phyloP scores from a whole-genome alignment of 2,329 filamentous ascomycete genomes.

The Cladosporium colombiae region DNA sequence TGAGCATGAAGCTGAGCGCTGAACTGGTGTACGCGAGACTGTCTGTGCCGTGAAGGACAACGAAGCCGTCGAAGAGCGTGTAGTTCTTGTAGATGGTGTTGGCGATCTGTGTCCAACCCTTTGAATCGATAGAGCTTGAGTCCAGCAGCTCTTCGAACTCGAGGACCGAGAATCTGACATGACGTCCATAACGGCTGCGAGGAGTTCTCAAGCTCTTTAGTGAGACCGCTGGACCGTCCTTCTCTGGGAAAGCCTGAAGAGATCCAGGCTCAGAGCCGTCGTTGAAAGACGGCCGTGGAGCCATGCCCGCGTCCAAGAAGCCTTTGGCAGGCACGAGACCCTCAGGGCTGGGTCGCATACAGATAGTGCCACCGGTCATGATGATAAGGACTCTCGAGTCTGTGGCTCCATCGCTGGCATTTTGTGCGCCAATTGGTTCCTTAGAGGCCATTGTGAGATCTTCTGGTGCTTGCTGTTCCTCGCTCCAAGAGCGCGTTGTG shows the following conservation, averaged over 20 bases:
- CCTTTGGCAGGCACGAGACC: slow-evolving; percentile 67
- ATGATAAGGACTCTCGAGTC: slow-evolving; percentile 69
- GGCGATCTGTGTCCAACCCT: slow-evolving; percentile 84
- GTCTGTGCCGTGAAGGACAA: slow-evolving; percentile 88
- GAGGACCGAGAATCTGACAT: slow-evolving; percentile 79
- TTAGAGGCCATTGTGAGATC: not conserved
- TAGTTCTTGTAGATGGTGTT: slow-evolving; percentile 80
- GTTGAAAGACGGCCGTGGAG: slow-evolving; percentile 81
- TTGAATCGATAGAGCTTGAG: slow-evolving; percentile 84
- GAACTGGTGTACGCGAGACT: slow-evolving; percentile 85
- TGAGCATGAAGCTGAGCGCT: slow-evolving; percentile 89
- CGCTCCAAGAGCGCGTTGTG: not conserved
- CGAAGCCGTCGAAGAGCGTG: slow-evolving; percentile 84
- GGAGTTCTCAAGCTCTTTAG: slow-evolving; percentile 77
- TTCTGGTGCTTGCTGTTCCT: not conserved
- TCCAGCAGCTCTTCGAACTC: slow-evolving; percentile 85
- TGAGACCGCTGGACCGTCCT: slow-evolving; percentile 15
- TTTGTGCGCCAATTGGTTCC: not conserved
- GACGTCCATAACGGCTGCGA: slow-evolving; percentile 74
- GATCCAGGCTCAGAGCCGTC: slow-evolving; percentile 58
- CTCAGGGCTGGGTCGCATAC: slow-evolving; percentile 79
- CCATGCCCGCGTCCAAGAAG: slow-evolving; percentile 81
- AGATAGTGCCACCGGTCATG: slow-evolving; percentile 86
- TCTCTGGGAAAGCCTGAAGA: slow-evolving; percentile 20
- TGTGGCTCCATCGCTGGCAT: slow-evolving; percentile 35